Percentiles rank a stretch among this genome's conserved stretches.
Conservation (phyloP, 2,329 filamentous ascomycete genomes). For the Coleophoma cylindrospora region DNA sequence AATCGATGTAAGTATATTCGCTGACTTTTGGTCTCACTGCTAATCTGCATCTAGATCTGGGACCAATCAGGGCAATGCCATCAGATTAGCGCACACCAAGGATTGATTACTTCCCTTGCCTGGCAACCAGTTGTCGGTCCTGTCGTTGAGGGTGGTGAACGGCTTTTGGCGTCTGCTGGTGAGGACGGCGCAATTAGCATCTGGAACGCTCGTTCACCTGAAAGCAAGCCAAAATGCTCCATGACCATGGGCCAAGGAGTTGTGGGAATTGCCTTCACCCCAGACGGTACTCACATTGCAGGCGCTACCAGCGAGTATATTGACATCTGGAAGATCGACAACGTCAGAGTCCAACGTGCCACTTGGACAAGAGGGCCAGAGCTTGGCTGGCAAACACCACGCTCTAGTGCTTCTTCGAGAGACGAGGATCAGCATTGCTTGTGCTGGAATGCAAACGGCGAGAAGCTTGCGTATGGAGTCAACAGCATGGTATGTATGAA, state of each 20-base stretch:
- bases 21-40: background rate
- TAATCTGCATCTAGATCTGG: constrained; percentile 20
- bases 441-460: constrained; percentile 57
- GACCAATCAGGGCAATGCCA: constrained; percentile 43
- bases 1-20: constrained; percentile 46
- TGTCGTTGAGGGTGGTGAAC: constrained; percentile 36
- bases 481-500: constrained; percentile 51
- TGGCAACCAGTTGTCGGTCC: constrained; percentile 52
- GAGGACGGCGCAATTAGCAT: constrained; percentile 59
- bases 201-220: constrained; percentile 53
- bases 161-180: constrained; percentile 53
- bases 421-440: constrained; percentile 59
- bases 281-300: constrained; percentile 58
- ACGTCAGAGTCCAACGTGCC: constrained; percentile 51
- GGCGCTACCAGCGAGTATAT: constrained; percentile 54
- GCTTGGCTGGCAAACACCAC: constrained; percentile 54
- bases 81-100: constrained; percentile 54
- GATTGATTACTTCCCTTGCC: constrained; percentile 50
- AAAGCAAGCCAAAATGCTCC: constrained; percentile 51
- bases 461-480: constrained; percentile 58
- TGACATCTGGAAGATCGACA: constrained; percentile 61
- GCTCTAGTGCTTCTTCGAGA: constrained; percentile 39
- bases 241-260: constrained; percentile 57
- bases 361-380: constrained; percentile 53
- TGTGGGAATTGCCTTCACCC: constrained; percentile 55